Evolutionary conservation across 2,329 filamentous ascomycete species (phyloP).

Genomic region (Colletotrichum limetticola): DNA sequence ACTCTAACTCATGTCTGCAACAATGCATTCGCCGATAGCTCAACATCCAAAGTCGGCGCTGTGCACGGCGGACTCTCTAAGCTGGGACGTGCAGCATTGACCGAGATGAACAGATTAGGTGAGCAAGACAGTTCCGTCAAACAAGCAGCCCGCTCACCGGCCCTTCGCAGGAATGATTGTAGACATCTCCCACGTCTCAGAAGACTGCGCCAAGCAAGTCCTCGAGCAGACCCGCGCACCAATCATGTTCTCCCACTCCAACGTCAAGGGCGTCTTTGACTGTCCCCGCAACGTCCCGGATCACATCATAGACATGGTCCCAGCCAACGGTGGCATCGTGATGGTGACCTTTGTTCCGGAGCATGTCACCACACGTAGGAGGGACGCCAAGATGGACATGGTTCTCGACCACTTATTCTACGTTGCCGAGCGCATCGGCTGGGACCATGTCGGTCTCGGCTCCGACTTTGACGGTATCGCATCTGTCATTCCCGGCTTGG

Average conservation of each 20-base stretch:
- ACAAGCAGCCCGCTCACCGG: not conserved
- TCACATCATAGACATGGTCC: constrained; percentile 47
- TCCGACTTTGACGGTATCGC: constrained; percentile 50
- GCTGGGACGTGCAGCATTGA: constrained; percentile 41
- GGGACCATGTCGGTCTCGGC: constrained; percentile 50
- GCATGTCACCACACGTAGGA: constrained; percentile 37
- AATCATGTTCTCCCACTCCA: constrained; percentile 47
- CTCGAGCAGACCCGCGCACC: constrained; percentile 41
- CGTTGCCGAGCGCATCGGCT: constrained; percentile 44
- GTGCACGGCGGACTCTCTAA: constrained; percentile 40
- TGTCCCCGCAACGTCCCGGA: constrained; percentile 52
- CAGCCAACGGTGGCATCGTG: constrained; percentile 50
- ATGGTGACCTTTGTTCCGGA: constrained; percentile 51
- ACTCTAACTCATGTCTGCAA: constrained; percentile 44
- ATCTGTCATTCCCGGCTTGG: constrained; percentile 39
- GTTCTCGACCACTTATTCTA: constrained; percentile 47
- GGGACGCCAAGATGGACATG: constrained; percentile 41
- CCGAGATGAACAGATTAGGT: constrained; percentile 50
- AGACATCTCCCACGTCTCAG: constrained; percentile 44
- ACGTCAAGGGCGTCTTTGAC: constrained; percentile 37
- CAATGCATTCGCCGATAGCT: constrained; percentile 42
- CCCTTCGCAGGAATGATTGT: constrained; percentile 39
- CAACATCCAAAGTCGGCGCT: constrained; percentile 39
- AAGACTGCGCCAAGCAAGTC: constrained; percentile 39
- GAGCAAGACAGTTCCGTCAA: not conserved